Base-by-base conservation (phyloP, 345 rosid genomes). In the Aquilaria malaccensis region DNA sequence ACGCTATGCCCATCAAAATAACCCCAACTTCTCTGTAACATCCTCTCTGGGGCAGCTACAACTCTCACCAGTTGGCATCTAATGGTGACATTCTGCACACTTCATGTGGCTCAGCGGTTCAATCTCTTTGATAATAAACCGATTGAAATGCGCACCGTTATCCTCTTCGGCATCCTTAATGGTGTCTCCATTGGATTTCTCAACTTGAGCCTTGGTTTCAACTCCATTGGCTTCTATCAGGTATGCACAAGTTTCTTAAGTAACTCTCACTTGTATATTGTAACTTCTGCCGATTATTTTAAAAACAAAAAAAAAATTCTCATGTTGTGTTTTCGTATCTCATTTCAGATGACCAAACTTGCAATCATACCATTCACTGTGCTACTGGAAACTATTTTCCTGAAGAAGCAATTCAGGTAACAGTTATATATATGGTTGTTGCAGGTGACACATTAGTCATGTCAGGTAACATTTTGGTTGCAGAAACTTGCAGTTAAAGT, bases 321-420 rank as follows among this genome's bases (percentile, higher is more conserved):
- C 22, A 22, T 37, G 43, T 3, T 37, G 30, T 33, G 11, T 43
- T 11, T 70, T 46, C 37, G 33, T 56, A 11, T 13, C 13, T 29
- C 67, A 55, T 66, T 68, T 63, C 85, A 90, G 97, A 94, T 94
- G 99, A 94, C 99, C 15, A 94, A 94, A 69, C 91, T 94, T 72
- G 96, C 99, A 58, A 94, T 94, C 64, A 94, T 94, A 58, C 99
- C 99, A 55, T 94, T 94, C 83, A 94, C 99, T 49, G 97, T 94
- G 9, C 61, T 90, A 57, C 65, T 94, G 79, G 99, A 94, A 82
- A 94, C 99, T 33, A 58, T 94, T 60, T 94, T 94, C 79, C 71
- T 90, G 33, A 88, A 90, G 58, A 94, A 90, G 76, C 85, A 87
- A 66, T 94, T 94, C 79, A 94, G 99, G 99, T 94, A 62, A 62